Percentiles rank a stretch among this genome's conserved stretches.
Conservation (phyloP, 2,329 filamentous ascomycete genomes). For the Scytalidium lignicola region DNA sequence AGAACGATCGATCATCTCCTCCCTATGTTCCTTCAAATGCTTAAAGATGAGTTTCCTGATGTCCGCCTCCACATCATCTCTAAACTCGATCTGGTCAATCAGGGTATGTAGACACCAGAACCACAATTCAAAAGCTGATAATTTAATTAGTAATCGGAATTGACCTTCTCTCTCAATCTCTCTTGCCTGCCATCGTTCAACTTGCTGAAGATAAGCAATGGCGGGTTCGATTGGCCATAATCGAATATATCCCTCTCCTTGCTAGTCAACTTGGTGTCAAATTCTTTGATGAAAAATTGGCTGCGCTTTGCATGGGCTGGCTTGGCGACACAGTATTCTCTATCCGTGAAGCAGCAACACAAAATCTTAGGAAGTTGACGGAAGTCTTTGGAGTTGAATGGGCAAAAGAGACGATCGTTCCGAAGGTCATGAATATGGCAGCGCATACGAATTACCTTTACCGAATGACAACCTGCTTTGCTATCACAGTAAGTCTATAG, state of each 20-base stretch:
- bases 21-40: conserved; percentile 98
- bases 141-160: conserved; percentile 81
- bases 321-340: conserved; percentile 98
- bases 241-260: conserved; percentile 96
- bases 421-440: conserved; percentile 98
- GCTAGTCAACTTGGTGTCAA: conserved; percentile 93
- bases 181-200: conserved; percentile 95
- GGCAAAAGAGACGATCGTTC: conserved; percentile 95
- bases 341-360: conserved; percentile 93
- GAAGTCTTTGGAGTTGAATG: conserved; percentile 98
- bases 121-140: conserved; percentile 8
- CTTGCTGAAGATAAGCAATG: conserved; percentile 99
- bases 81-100: conserved; percentile 97
- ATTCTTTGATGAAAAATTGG: conserved; percentile 98
- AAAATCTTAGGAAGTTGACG: conserved; percentile 96
- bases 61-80: conserved; percentile 98
- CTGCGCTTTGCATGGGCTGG: conserved; percentile 96
- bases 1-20: conserved; percentile 94
- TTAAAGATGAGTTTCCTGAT: conserved; percentile 98
- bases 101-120: conserved; percentile 53
- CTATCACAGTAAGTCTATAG: conserved; percentile 76
- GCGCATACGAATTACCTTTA: conserved; percentile 98
- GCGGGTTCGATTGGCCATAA: conserved; percentile 95
- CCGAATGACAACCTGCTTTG: conserved; percentile 99
- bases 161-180: conserved; percentile 90